Evolutionary conservation across 2,329 filamentous ascomycete species (phyloP).

Genomic region (Didymella pomorum): DNA sequence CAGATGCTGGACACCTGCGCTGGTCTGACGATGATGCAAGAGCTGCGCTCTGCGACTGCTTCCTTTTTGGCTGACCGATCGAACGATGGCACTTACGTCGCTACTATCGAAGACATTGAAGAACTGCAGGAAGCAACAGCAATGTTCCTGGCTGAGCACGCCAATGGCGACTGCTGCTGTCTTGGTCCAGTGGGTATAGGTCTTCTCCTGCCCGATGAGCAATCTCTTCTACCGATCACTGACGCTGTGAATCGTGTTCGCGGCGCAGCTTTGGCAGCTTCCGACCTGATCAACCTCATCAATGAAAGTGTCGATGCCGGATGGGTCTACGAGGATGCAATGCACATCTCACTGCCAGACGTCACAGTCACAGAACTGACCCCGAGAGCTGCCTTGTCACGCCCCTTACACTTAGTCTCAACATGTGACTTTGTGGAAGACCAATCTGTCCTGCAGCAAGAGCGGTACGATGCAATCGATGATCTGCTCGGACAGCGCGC

Average conservation of each 20-base stretch:
- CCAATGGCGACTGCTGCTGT: constrained; percentile 13
- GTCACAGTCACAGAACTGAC: not conserved
- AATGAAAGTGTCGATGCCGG: not conserved
- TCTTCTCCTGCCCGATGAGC: constrained; percentile 15
- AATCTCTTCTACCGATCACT: not conserved
- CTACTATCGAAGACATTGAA: constrained; percentile 11
- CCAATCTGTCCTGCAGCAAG: not conserved
- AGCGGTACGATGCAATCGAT: not conserved
- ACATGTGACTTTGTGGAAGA: not conserved
- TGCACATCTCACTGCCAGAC: not conserved
- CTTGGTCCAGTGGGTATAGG: not conserved
- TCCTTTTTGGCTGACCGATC: constrained; percentile 7
- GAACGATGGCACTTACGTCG: not conserved
- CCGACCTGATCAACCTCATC: not conserved
- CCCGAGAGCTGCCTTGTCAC: not conserved
- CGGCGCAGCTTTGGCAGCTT: not conserved
- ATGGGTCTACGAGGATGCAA: not conserved
- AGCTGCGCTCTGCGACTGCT: constrained; percentile 3
- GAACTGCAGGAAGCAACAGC: constrained; percentile 14
- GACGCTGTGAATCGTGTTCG: constrained; percentile 1
- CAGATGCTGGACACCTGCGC: not conserved
- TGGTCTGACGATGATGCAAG: not conserved
- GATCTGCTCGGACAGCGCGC: not conserved
- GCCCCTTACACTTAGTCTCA: not conserved
- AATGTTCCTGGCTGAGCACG: constrained; percentile 13